Conservation (phyloP, 345 rosid genomes). For the Populus alba region DNA sequence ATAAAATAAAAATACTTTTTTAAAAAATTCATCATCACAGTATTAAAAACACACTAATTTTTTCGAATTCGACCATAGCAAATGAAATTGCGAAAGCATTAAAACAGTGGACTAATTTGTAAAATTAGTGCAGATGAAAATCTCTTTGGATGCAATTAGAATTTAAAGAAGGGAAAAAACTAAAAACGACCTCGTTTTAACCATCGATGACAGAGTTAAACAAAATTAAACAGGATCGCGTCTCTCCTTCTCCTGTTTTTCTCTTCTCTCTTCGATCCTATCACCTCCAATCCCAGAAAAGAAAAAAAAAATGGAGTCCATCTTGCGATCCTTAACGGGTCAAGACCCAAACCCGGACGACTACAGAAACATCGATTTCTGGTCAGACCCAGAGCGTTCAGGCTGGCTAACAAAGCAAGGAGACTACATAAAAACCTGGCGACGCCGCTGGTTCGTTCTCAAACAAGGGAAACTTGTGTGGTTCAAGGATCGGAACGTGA, state of each 20-base stretch:
- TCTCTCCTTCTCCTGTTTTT: neutral
- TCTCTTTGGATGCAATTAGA: neutral
- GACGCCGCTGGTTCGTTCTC: conserved; percentile 33
- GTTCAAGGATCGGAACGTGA: conserved; percentile 29
- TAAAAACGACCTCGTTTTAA: neutral
- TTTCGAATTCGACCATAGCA: too few relatives aligned
- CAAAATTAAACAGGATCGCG: neutral
- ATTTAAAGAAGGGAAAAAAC: too few relatives aligned
- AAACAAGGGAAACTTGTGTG: conserved; percentile 35
- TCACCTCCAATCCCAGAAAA: neutral
- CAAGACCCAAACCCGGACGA: conserved; percentile 31
- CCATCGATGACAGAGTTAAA: neutral
- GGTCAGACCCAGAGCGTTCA: conserved; percentile 31
- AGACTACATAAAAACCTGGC: conserved; percentile 29
- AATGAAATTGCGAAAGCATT: too few relatives aligned
- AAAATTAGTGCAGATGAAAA: too few relatives aligned
- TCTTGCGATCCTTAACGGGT: conserved; percentile 27
- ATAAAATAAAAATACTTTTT: too few relatives aligned
- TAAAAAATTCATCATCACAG: too few relatives aligned
- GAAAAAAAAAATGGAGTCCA: conserved; percentile 17
- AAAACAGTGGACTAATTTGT: too few relatives aligned
- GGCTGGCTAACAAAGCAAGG: conserved; percentile 34
- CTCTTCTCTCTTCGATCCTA: neutral
- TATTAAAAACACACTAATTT: too few relatives aligned
- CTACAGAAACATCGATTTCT: conserved; percentile 26